phyloP scores from a whole-genome alignment of 306 rosid species.

The Dalbergia oliveri region DNA sequence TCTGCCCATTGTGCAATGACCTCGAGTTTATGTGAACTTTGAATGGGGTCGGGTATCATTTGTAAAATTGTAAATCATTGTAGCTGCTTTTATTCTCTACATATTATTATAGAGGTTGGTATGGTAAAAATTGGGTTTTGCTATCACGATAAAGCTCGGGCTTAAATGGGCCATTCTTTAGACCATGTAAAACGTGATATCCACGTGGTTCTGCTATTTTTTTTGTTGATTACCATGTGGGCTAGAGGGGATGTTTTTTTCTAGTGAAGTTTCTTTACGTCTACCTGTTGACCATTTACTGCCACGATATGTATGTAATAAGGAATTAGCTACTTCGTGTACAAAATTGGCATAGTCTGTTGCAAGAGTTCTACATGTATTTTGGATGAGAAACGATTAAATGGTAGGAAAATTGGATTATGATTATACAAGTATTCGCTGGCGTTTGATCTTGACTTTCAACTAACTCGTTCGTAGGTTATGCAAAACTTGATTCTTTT shows the following conservation, averaged over 20 bases:
- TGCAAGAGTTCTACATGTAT: neutral
- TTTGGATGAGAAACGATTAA: neutral
- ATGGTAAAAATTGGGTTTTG: constrained; percentile 61
- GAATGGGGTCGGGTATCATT: constrained; percentile 63
- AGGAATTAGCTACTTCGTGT: constrained; percentile 46
- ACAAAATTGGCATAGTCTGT: neutral
- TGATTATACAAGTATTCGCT: too few species aligned
- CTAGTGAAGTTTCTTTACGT: constrained; percentile 45
- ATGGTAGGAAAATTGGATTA: too few species aligned
- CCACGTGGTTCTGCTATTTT: constrained; percentile 86
- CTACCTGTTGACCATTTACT: constrained; percentile 42
- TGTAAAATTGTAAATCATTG: constrained; percentile 92
- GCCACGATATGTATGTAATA: constrained; percentile 33
- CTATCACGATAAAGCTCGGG: constrained; percentile 52
- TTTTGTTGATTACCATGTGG: constrained; percentile 78
- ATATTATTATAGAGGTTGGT: constrained; percentile 50
- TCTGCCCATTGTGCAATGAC: constrained; percentile 49
- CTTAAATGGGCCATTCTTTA: constrained; percentile 66
- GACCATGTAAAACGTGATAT: constrained; percentile 62
- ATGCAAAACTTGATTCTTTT: too few species aligned
- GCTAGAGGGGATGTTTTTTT: constrained; percentile 49
- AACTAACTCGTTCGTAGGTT: too few species aligned
- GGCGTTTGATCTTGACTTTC: too few species aligned
- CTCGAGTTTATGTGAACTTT: constrained; percentile 48
- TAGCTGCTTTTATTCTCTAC: neutral